Evolutionary conservation across 257 asterid species (phyloP), one percentile per base, ranked within the genome.

Genomic region (Solanum pinnatisectum): DNA sequence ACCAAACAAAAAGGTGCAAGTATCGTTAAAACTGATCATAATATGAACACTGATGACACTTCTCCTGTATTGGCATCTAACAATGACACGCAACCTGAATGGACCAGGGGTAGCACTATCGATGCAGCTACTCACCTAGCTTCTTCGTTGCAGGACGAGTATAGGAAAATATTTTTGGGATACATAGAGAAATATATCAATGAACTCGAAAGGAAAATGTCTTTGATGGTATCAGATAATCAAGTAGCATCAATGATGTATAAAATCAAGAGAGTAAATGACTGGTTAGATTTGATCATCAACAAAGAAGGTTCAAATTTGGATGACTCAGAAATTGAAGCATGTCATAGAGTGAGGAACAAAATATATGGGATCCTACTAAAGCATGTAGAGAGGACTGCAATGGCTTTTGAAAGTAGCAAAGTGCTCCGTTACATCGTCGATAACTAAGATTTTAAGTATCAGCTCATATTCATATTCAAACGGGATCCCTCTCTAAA

Each of bases 351-450:
- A 88, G 93, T 92, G 87, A 94, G 95, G 91, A 90, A 92, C 84
- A 93, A 94, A 82, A 95, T 94, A 27, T 95, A 90, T 84, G 94
- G 84, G 42, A 94, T 95, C 83, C 77, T 94, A 73, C 82, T 95
- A 79, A 94, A 92, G 60, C 91, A 93, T 88, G 96, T 94, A 6
- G 98, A 95, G 88, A 92, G 95, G 91, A 94, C 95, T 59, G 91
- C 95, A 20, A 89, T 91, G 94, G 93, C 92, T 56, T 88, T 92
- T 40, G 90, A 91, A 84, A 81, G 33, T 84, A 79, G 72, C 74
- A 87, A 74, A 37, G 33, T 72, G 81, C 88, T 73, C 35, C 86
- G 70, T 82, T 49, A 82, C 86, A 49, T 82, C 30, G 52, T 52
- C 27, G 68, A 37, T 1, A 82, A 30, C 68, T 82, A 63, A 82